Evolutionary conservation across 1,284 basidiomycete species (phyloP), one percentile per base, ranked within the genome.

Genomic region (Acaromyces ingoldii): DNA sequence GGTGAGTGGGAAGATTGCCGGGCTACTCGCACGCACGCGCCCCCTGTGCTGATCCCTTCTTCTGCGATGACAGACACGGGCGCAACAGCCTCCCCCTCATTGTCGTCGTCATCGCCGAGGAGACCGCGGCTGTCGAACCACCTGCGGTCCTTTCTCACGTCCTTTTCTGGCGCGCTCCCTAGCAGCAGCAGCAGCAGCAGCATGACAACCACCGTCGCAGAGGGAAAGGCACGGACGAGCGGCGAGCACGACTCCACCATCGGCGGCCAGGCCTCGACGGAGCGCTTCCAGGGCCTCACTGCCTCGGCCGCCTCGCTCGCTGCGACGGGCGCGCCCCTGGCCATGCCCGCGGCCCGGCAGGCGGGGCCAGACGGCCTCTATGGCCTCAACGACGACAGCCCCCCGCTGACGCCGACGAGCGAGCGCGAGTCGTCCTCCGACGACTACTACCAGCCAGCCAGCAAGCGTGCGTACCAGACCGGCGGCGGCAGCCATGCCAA

Each of bases 381-480:
- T 19, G 53, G 64, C 7, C 57, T 73, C 39, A 70, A 72, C 43
- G 59, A 62, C 22, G 62, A 63, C 43, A 67, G 62, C 22, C 65
- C 70, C 13, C 67, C 70, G 7, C 56, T 72, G 10, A 70, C 70
- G 4, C 70, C 70, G 3, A 60, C 58, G 13, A 53, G 53, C 44
- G 63, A 57, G 34, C 53, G 61, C 24, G 58, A 58, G 36, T 52
- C 44, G 43, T 53, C 55, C 21, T 58, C 58, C 28, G 54, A 57
- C 17, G 57, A 60, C 22, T 56, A 57, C 24, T 42, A 56, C 55
- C 55, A 9, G 51, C 60, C 13, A 59, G 56, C 4, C 58, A 58
- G 1, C 45, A 58, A 28, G 47, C 42, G n/a, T 45, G 44, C 19
- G n/a, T n/a, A n/a, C n/a, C n/a, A n/a, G n/a, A n/a, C n/a, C n/a